Evolutionary conservation across 768 basidiomycete genomes (phyloP).

Genomic region (Gautieria morchelliformis): DNA sequence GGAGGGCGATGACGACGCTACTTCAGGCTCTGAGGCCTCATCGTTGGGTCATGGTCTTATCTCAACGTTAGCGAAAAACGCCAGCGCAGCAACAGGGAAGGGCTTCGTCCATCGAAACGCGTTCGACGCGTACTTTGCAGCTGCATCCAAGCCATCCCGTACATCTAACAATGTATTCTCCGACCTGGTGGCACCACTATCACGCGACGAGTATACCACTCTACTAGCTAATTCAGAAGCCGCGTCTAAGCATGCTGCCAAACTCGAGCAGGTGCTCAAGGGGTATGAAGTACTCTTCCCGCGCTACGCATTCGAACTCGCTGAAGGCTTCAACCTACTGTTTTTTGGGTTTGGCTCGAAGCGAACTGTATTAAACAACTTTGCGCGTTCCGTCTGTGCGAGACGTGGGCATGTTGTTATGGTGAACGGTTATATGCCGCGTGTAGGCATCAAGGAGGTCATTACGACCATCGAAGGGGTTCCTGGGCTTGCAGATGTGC

Average conservation of each 20-base stretch:
- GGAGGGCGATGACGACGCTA: background rate
- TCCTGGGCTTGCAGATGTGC: constrained; percentile 30
- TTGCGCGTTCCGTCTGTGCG: constrained; percentile 49
- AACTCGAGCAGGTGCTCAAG: constrained; percentile 10
- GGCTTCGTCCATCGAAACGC: constrained; percentile 44
- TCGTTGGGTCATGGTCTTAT: background rate
- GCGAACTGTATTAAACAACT: constrained; percentile 60
- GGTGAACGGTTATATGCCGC: constrained; percentile 69
- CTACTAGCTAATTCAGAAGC: constrained; percentile 11
- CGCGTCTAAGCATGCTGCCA: constrained; percentile 20
- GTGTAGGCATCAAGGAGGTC: constrained; percentile 59
- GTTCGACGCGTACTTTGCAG: constrained; percentile 82
- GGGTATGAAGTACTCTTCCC: constrained; percentile 29
- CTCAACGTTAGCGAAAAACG: constrained; percentile 1
- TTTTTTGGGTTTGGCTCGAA: constrained; percentile 92
- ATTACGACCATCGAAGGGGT: constrained; percentile 47
- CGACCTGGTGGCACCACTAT: constrained; percentile 57
- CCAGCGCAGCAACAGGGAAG: background rate
- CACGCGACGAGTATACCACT: constrained; percentile 46
- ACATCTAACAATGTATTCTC: constrained; percentile 82
- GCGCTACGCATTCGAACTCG: constrained; percentile 61
- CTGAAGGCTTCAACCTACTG: constrained; percentile 78
- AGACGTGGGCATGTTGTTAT: constrained; percentile 64
- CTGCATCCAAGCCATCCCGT: constrained; percentile 47
- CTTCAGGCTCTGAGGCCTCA: background rate